Conservation (phyloP, 192 early-diverging fungal genomes). For the Backusella luteola region DNA sequence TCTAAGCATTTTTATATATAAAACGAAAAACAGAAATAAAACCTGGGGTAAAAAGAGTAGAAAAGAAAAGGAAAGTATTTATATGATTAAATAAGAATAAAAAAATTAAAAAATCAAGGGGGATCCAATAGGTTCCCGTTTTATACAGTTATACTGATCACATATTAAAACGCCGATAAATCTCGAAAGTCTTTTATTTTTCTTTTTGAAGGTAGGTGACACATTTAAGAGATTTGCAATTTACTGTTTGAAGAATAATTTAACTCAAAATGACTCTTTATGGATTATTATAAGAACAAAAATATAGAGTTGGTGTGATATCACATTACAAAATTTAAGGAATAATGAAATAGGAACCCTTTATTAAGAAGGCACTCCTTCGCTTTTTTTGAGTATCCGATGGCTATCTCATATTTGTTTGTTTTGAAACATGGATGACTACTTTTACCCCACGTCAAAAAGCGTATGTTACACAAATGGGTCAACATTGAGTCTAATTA, state of each 20-base stretch:
- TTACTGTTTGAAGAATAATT: slow-evolving; percentile 8
- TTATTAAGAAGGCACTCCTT: not conserved
- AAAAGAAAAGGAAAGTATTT: not conserved
- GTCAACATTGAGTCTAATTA: not conserved
- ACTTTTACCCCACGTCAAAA: slow-evolving; percentile 3
- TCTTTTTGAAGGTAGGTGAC: slow-evolving; percentile 7
- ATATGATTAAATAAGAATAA: not conserved
- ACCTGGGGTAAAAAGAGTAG: not conserved
- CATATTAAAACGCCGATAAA: not conserved
- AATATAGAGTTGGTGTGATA: not conserved
- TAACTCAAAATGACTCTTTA: not conserved
- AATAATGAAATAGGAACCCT: not conserved
- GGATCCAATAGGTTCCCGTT: slow-evolving; percentile 1
- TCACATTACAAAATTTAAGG: not conserved
- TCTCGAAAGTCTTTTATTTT: not conserved
- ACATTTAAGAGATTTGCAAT: not conserved
- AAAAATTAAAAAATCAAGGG: not conserved
- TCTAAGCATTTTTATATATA: not conserved
- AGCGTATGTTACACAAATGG: not conserved
- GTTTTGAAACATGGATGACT: not conserved
- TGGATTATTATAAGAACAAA: slow-evolving; percentile 6
- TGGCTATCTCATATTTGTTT: not conserved
- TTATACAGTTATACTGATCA: not conserved
- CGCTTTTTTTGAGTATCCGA: not conserved
- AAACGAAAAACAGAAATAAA: not conserved